Conservation (phyloP, 352 stramenopile species). For the Phytophthora pistaciae region DNA sequence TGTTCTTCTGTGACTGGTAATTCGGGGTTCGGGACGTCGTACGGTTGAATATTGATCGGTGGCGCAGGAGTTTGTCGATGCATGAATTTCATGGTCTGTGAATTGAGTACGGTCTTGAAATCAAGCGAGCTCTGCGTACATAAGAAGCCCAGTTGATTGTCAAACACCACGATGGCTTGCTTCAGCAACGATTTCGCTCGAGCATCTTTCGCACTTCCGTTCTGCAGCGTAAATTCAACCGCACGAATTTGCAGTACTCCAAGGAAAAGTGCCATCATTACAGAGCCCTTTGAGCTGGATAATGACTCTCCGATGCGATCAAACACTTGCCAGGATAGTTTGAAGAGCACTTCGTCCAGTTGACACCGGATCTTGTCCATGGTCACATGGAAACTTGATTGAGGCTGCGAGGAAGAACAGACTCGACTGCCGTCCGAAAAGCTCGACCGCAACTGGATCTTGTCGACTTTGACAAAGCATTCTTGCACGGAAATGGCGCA, state of each 20-base stretch:
- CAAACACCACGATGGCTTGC: slow-evolving; percentile 60
- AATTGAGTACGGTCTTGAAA: slow-evolving; percentile 62
- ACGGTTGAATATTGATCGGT: background rate
- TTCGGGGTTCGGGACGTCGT: background rate
- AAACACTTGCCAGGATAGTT: slow-evolving; percentile 24
- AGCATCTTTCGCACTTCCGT: slow-evolving; percentile 5
- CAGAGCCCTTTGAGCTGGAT: background rate
- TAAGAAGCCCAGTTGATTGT: slow-evolving; percentile 67
- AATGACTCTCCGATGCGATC: slow-evolving; percentile 3
- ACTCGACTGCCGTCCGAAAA: slow-evolving; percentile 63
- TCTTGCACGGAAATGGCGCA: slow-evolving; percentile 37
- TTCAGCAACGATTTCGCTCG: slow-evolving; percentile 60
- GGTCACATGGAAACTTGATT: slow-evolving; percentile 51
- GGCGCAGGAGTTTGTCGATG: slow-evolving; percentile 20
- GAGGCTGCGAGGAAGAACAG: slow-evolving; percentile 55
- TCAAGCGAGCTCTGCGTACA: slow-evolving; percentile 63
- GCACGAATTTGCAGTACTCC: slow-evolving; percentile 58
- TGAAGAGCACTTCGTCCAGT: slow-evolving; percentile 37
- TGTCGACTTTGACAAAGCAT: slow-evolving; percentile 49
- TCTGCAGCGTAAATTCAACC: slow-evolving; percentile 65
- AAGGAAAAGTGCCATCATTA: slow-evolving; percentile 50
- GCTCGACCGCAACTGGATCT: slow-evolving; percentile 46
- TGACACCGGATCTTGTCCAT: slow-evolving; percentile 61
- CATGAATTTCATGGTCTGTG: slow-evolving; percentile 37
- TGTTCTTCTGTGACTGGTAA: background rate